Base-by-base conservation (phyloP, 176 grass and related monocot species). In the Paspalum notatum region DNA sequence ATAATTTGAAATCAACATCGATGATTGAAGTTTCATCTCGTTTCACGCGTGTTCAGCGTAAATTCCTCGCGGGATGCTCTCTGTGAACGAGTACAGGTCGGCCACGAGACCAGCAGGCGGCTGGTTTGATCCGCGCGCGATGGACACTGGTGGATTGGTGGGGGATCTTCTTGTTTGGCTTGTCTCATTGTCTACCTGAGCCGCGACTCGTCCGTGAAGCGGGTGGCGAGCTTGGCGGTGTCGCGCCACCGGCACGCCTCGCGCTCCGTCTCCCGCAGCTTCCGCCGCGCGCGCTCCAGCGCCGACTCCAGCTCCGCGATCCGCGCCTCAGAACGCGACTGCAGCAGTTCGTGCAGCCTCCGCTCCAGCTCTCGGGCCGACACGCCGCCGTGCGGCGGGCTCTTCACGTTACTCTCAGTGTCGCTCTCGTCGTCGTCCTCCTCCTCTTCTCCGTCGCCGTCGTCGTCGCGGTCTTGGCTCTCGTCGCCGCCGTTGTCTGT, bases 181-280 rank as follows among this genome's bases (percentile, higher is more conserved):
- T 44, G 13, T 10, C 22, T 0, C 12, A 61, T 21, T 49, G 32
- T 45, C 24, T 71, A 90, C 83, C 91, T 86, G 66, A 89, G 65
- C 17, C 70, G 71, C 10, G 89, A 79, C 17, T 99, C 96, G 50
- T 91, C 92, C 50, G 78, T 86, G 75, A 91, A 91, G 43, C 80
- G 82, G 8, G 90, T 82, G 66, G 91, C 90, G 52, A 95, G 84
- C 61, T 82, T 90, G 58, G 96, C 88, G 1, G 92, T 95, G 96
- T 99, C 91, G 81, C 82, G 91, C 96, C 92, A 99, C 88, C 96
- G 92, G 68, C 50, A 86, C 51, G 93, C 81, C 85, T 95, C 96
- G 46, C 89, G 84, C 75, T 95, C 92, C 75, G 85, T 93, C 7
- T 95, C 90, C 7, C 16, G 49, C 13, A 99, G 90, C 83, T 84